Evolutionary conservation across 2,329 filamentous ascomycete species (phyloP), one percentile per base, ranked within the genome.

Genomic region (Ophiocordyceps sinensis): DNA sequence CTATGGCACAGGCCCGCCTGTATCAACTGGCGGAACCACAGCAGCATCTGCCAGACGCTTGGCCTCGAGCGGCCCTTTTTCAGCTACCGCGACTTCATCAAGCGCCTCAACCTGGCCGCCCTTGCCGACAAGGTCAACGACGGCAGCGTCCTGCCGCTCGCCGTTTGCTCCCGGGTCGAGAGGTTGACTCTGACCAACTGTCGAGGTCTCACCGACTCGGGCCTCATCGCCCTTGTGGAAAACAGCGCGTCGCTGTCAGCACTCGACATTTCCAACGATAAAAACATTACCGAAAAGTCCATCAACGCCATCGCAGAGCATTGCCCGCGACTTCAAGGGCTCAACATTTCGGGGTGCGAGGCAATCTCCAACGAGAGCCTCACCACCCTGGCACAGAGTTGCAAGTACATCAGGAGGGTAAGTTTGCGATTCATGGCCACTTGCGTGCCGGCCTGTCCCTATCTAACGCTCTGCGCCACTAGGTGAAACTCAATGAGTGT

Each of bases 401-500:
- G 91, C 65, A 79, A 73, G 48, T 85, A 84, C 54, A 76, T 98
- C 50, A 96, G 95, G 65, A 70, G 87, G 55, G 83, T 88, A 67
- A 54, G 79, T 63, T 11, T 11, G 38, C 37, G n/a, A 21, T 12
- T 21, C 5, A 12, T 9, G 8, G 4, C 7, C 12, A 11, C n/a
- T 4, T 21, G 13, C 12, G 4, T 11, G 5, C 19, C 13, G n/a
- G 7, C 11, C 12, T 19, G 30, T 8, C 17, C 12, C 2, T n/a
- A 9, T 19, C 37, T 28, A 6, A 31, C 19, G 19, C 34, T 5
- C 10, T 10, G 9, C 8, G 15, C 9, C 10, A 19, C 9, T 17
- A 91, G 78, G 73, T 98, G 50, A 98, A 98, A 74, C 73, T 98
- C 46, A 98, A 96, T 60, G 84, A 88, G 43, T 94, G 91, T 57